These are phyloP conservation scores for Ceratocystiopsis brevicomis DNA, from an alignment of 2,329 filamentous ascomycete species.

Conservation along the genomic window DNA sequence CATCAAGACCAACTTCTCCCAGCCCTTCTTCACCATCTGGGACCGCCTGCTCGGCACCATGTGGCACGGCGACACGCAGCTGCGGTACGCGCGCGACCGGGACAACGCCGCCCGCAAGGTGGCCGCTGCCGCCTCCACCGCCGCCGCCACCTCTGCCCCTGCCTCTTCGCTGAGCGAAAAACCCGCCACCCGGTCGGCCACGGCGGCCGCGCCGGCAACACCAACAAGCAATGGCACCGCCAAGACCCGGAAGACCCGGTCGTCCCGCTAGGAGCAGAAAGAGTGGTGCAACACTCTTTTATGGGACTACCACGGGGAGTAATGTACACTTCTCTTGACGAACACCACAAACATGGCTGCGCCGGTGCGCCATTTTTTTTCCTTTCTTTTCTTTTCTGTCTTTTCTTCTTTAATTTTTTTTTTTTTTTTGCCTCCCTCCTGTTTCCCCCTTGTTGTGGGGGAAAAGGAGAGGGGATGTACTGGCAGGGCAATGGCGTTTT, in stretches of 20 bases:
- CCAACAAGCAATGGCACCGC: constrained; percentile 1
- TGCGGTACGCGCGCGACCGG: constrained; percentile 24
- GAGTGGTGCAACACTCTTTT: not conserved
- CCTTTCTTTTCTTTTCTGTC: not conserved
- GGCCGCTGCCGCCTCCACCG: constrained; percentile 2
- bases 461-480: too few species aligned
- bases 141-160: not conserved
- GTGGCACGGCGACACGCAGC: constrained; percentile 47
- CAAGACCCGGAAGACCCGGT: not conserved
- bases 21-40: constrained; percentile 94
- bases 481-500: too few species aligned
- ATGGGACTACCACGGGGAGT: not conserved
- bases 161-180: not conserved
- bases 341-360: too few species aligned
- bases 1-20: constrained; percentile 86
- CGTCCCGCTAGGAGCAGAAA: not conserved
- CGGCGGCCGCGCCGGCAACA: not conserved
- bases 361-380: not conserved
- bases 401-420: not conserved
- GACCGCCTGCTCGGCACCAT: constrained; percentile 65
- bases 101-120: constrained; percentile 22
- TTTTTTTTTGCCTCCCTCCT: not conserved
- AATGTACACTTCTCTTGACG: too few species aligned
- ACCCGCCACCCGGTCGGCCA: not conserved
- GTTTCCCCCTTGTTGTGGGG: too few species aligned